Evolutionary conservation across 2,329 filamentous ascomycete genomes (phyloP), one percentile per base, ranked within the genome.

Genomic region (Escovopsis sp.): DNA sequence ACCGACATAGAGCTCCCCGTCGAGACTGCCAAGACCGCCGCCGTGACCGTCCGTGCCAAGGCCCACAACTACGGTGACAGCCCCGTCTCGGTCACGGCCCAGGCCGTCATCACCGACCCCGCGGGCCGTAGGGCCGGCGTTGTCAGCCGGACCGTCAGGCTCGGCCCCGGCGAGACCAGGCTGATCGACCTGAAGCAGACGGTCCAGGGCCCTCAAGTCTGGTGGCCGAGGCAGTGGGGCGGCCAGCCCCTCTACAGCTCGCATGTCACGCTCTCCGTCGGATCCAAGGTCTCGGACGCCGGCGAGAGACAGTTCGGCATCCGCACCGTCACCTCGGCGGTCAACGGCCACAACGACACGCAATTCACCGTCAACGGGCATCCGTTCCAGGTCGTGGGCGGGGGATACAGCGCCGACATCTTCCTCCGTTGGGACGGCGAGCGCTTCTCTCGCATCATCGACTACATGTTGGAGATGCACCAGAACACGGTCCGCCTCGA

Each of bases 211-310:
- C 69, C 73, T 0, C 49, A 64, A 11, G 61, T 78, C 11, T 81
- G 76, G 76, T 80, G 75, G 74, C 75, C 76, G 0, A 67, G 63
- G 34, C 58, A 64, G 39, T 80, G 75, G 75, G 76, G 76, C 2
- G 48, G 57, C 0, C 76, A 76, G 48, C 70, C 70, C 0, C 52
- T 76, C 6, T 76, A 76, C 46, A 50, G 39, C 3, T 55, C 54
- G 7, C 45, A 53, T 36, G 30, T 66, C 6, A 53, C 52, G 1
- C 51, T 57, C 6, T 51, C 48, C 3, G 51, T 59, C 7, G 51
- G 54, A 35, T 47, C 53, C 10, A 51, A 51, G 40, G 48, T 59
- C 37, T 55, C 56, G 25, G 53, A 62, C 41, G 44, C 42, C 3
- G 51, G 51, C 1, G 41, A 50, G 10, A 54, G 53, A 8, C 44